phyloP scores from a whole-genome alignment of 1,139 yeast genomes.

The Geotrichum phurueaensis region DNA sequence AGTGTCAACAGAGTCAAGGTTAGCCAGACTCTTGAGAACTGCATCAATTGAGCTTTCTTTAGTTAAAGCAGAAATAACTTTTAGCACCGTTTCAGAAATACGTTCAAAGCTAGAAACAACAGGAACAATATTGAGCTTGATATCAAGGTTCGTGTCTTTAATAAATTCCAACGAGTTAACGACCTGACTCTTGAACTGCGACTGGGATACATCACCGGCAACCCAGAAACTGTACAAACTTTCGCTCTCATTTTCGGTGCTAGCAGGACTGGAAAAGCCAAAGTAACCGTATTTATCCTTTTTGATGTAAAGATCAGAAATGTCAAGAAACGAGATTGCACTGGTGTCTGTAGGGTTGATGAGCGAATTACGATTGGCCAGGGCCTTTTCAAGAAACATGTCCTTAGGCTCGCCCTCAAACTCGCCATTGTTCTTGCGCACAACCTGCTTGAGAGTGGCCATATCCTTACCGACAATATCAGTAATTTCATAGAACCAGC shows the following conservation, averaged over 20 bases:
- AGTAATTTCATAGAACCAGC: conserved; percentile 41
- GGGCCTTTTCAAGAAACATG: conserved; percentile 21
- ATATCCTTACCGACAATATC: conserved; percentile 32
- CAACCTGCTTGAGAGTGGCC: conserved; percentile 25
- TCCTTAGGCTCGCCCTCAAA: conserved; percentile 10
- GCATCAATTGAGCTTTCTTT: neutral
- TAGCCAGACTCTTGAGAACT: conserved; percentile 1
- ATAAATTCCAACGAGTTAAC: conserved; percentile 35
- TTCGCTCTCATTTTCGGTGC: conserved; percentile 11
- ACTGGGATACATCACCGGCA: conserved; percentile 48
- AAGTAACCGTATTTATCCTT: neutral
- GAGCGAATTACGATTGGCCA: conserved; percentile 30
- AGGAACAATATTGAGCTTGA: conserved; percentile 40
- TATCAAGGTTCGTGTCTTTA: conserved; percentile 22
- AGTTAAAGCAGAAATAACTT: neutral
- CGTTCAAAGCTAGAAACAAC: neutral
- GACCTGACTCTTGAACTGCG: conserved; percentile 41
- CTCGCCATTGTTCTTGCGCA: conserved; percentile 18
- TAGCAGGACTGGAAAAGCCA: conserved; percentile 1
- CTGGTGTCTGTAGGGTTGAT: conserved; percentile 35
- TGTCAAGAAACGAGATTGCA: conserved; percentile 21
- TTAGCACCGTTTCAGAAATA: neutral
- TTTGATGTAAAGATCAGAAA: conserved; percentile 17
- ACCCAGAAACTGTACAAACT: conserved; percentile 43
- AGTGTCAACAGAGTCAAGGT: neutral